Base-by-base conservation (phyloP, 2,329 filamentous ascomycete species). In the Sclerotinia borealis region DNA sequence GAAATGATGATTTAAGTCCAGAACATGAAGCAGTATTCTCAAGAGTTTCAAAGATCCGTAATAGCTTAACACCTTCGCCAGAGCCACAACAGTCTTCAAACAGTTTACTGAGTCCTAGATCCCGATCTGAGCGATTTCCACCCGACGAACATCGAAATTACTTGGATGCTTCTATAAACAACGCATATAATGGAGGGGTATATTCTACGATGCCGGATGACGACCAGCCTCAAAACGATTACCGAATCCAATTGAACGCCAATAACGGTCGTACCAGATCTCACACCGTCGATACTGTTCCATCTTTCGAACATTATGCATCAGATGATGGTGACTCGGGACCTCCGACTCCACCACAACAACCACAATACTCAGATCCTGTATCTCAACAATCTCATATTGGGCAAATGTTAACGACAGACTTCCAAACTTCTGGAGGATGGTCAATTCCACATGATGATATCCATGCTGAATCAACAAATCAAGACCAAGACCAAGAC, bases 231-330 rank as follows among this genome's bases (percentile, higher is more conserved):
- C 54, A 56, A n/a, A 36, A 25, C 17, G 29, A 39, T 10, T 61
- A 52, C 36, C n/a, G 48, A 43, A 34, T 43, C 19, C 52, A 56
- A 34, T 37, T 39, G 1, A 36, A 31, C 29, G 41, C n/a, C 4
- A 22, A 29, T 17, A 36, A 27, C 41, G 29, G 37, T 10, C 54
- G 37, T 31, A 15, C 27, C 3, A 45, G 61, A 37, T 66, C 67
- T 13, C 63, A 72, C n/a, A 71, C 69, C 2, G 68, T 66, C 27
- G 70, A 69, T 47, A 71, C 70, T 1, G 60, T 69, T 7, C 70
- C 70, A 11, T 67, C 67, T 2, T 71, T 71, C 8, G 70, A 70
- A 39, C 64, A 65, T 9, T 68, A 68, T 52, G 64, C 68, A n/a
- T 71, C 69, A 7, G 68, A 71, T 25, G 45, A 58, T 29, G 52